Evolutionary conservation across 306 rosid species (phyloP).

Genomic region (Cucumis hystrix): DNA sequence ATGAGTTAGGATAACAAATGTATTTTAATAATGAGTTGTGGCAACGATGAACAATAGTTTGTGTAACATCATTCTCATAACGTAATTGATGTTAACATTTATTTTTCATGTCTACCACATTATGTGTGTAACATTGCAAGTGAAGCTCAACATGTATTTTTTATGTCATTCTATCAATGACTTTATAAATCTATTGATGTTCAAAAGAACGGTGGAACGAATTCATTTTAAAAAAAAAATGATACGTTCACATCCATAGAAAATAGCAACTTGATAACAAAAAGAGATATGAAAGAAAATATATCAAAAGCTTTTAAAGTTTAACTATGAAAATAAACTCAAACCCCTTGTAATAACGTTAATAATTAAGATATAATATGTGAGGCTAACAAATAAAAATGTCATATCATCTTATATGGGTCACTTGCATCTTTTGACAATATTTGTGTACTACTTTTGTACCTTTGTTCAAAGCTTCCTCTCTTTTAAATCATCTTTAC

Average conservation of each 20-base stretch:
- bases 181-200: neutral
- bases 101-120: neutral
- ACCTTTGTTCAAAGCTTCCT: too few species aligned
- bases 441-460: too few species aligned
- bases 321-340: neutral
- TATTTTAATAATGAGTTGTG: neutral
- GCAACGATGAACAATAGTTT: neutral
- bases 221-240: neutral
- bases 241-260: neutral
- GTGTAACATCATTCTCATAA: neutral
- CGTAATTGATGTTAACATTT: neutral
- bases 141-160: neutral
- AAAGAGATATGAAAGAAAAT: neutral
- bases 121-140: neutral
- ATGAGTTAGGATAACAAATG: neutral
- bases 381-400: neutral
- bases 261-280: neutral
- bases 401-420: too few species aligned
- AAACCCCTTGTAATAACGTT: neutral
- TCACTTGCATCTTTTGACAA: too few species aligned
- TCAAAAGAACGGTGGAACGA: neutral
- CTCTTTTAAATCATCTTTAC: too few species aligned
- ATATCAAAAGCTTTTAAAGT: neutral
- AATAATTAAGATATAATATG: too few species aligned
- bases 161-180: neutral